Evolutionary conservation across 257 asterid species (phyloP), one percentile per base, ranked within the genome.

Genomic region (Solanum appendiculatum): DNA sequence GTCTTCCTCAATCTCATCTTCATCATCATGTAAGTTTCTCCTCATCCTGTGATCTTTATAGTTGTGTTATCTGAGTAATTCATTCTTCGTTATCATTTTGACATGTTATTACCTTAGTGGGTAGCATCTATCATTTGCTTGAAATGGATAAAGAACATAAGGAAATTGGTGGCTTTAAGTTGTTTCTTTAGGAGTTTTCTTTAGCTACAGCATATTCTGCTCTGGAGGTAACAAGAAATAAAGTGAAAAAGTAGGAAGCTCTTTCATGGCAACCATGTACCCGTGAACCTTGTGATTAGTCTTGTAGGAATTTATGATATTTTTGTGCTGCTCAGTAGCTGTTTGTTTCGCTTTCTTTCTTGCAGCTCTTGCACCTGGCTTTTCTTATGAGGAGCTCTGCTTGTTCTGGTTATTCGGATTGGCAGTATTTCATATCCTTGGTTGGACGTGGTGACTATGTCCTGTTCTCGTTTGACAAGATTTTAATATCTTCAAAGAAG

Each of bases 1-100:
- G 89, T 87, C 91, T 44, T 89, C 93, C 27, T 91, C 91, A 68
- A 82, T 84, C 54, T 86, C 90, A 25, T 87, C 90, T 75, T 86
- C 91, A 63, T 66, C 66, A 40, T 88, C 94, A 73, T 88, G 99
- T 96, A 92, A 94, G 99, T 90, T 85, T 16, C 66, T 37, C 69
- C 63, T 20, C 73, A 86, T 34, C 56, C 9, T n/a, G 63, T 42
- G 86, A 31, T 54, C 68, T 86, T 73, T 86, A 69, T 51, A n/a
- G 64, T 85, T 39, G 29, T 27, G 72, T 29, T 51, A 29, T 36
- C 15, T 36, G 20, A 36, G 2, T 44, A 39, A 78, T 86, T 58
- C 42, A 21, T 75, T 69, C 7, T 34, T 77, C 7, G 11, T 46
- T 23, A 36, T 63, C 34, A 73, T 56, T 75, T 73, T 51, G 29